Evolutionary conservation across 169 alveolate species (phyloP), one percentile per base, ranked within the genome.

Genomic region (Plasmodium inui): DNA sequence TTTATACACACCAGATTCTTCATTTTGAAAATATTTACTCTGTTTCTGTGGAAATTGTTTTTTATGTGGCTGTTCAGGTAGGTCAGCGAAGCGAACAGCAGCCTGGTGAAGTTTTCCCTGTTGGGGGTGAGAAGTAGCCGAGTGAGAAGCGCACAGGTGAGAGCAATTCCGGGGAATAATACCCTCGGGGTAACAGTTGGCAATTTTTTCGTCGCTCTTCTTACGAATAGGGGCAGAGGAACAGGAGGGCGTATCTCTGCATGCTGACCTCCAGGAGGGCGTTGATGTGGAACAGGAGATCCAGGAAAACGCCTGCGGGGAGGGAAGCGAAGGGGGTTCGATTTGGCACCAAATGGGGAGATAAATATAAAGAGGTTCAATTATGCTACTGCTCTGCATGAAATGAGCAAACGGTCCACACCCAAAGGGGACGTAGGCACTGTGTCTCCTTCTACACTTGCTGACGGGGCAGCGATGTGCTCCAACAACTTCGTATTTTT

Each of bases 221-320:
- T 78, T 89, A 89, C 94, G 90, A n/a, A 19, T 89, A 89, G 22
- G 88, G 90, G 10, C 94, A 89, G 12, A 89, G 67, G 71, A 89
- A 89, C 78, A 89, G 28, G 17, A 89, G 88, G 22, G 72, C 82
- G 53, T 89, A 89, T 89, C 94, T 79, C 26, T 89, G 94, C 9
- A 85, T 22, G 71, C 83, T 57, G 9, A 89, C 82, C 50, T 89
- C 94, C 50, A 89, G 30, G 12, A 89, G 72, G 0, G 94, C 94
- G 50, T 89, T 89, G 17, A 89, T 32, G 41, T 89, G 94, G 57
- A 89, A 89, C 17, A 89, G 82, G 0, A 89, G 94, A n/a, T 89
- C 94, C 6, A 89, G 46, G 61, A 89, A 89, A 41, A 79, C 82
- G 89, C 83, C 94, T 89, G 46, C 30, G 50, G 34, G 26, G 28